phyloP scores from a whole-genome alignment of 805 yeast genomes.

The Helenozyma baotianmanensis region DNA sequence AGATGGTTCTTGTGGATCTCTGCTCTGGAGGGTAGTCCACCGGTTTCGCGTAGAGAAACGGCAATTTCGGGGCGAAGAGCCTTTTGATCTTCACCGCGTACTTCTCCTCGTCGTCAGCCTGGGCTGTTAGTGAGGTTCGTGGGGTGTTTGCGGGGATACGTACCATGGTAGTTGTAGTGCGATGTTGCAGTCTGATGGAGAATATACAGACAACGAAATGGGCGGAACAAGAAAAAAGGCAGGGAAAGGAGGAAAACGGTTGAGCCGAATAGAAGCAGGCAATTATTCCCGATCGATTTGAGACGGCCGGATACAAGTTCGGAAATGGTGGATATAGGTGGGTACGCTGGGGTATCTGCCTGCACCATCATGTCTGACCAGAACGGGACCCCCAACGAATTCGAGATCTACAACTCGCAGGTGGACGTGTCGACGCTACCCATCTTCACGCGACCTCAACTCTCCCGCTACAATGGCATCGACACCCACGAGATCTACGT shows the following conservation, averaged over 20 bases:
- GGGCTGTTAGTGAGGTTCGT: slow-evolving; percentile 12
- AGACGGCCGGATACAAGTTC: too few species aligned
- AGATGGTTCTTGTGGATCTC: slow-evolving; percentile 43
- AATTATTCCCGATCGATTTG: too few species aligned
- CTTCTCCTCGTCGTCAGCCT: slow-evolving; percentile 18
- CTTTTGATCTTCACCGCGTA: slow-evolving; percentile 43
- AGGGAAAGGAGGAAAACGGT: too few species aligned
- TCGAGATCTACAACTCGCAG: slow-evolving; percentile 25
- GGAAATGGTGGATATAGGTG: too few species aligned
- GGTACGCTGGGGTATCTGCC: too few species aligned
- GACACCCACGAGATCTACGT: slow-evolving; percentile 49
- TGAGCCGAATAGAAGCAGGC: too few species aligned
- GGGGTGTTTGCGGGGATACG: not conserved
- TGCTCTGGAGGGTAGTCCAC: slow-evolving; percentile 45
- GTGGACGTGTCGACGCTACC: slow-evolving; percentile 30
- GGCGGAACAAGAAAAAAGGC: too few species aligned
- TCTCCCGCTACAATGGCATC: slow-evolving; percentile 30
- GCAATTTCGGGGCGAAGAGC: slow-evolving; percentile 55
- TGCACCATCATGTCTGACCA: too few species aligned
- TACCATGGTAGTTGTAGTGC: slow-evolving; percentile 1
- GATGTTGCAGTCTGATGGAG: too few species aligned
- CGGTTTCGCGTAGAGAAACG: slow-evolving; percentile 46
- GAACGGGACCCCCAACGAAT: too few species aligned
- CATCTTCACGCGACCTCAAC: slow-evolving; percentile 29
- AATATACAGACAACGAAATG: too few species aligned